phyloP scores from a whole-genome alignment of 192 early-diverging fungal genomes.

The Gonapodya prolifera region DNA sequence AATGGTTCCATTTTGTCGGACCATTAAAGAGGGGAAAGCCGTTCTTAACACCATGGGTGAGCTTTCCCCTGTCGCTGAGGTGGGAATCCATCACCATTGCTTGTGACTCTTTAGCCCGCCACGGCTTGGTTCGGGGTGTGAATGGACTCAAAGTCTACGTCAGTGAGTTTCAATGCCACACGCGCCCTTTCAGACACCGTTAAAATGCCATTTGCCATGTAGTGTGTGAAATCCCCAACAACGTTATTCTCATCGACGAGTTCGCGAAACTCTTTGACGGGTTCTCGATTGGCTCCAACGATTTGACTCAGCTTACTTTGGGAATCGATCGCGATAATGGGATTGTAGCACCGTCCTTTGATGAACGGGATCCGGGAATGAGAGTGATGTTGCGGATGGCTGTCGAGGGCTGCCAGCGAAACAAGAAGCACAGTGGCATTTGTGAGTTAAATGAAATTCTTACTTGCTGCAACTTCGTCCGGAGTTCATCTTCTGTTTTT shows the following conservation, averaged over 20 bases:
- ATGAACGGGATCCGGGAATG: constrained; percentile 12
- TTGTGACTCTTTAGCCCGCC: too few species aligned
- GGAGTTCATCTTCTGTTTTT: too few species aligned
- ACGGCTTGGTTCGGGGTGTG: constrained; percentile 8
- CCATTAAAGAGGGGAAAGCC: constrained; percentile 6
- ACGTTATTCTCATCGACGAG: constrained; percentile 12
- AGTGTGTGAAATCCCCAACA: constrained; percentile 16
- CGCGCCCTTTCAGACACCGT: too few species aligned
- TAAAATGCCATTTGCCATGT: background rate
- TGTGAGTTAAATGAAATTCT: background rate
- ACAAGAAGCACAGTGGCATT: constrained; percentile 3
- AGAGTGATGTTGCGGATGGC: constrained; percentile 4
- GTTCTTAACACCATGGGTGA: constrained; percentile 11
- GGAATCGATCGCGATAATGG: constrained; percentile 13
- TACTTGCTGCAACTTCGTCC: too few species aligned
- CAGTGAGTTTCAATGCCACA: background rate
- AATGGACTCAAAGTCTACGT: constrained; percentile 13
- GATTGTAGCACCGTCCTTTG: constrained; percentile 4
- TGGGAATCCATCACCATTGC: too few species aligned
- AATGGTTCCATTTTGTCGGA: constrained; percentile 16
- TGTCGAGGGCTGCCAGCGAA: background rate
- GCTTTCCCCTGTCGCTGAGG: too few species aligned
- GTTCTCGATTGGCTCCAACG: constrained; percentile 16
- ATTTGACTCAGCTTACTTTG: constrained; percentile 12
- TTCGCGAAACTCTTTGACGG: constrained; percentile 16